Conservation (phyloP, 2,329 filamentous ascomycete species). For the Claviceps digitariae region DNA sequence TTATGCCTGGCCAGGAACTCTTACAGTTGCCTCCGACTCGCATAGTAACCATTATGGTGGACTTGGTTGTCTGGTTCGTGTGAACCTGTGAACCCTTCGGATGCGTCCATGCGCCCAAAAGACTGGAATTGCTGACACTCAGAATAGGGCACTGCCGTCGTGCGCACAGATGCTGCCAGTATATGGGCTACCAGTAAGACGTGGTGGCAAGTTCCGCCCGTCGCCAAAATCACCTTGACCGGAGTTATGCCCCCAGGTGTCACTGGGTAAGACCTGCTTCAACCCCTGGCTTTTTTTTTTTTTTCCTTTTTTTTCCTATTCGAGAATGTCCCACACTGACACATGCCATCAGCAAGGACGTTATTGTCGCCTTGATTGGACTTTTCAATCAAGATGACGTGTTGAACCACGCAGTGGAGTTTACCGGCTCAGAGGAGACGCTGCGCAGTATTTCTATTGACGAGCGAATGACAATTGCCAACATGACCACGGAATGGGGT, state of each 20-base stretch:
- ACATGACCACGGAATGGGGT: conserved; percentile 78
- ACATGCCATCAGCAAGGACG: conserved; percentile 52
- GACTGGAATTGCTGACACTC: background rate
- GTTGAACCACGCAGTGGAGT: conserved; percentile 82
- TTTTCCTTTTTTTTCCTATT: background rate
- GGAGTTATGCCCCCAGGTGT: conserved; percentile 67
- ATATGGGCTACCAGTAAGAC: conserved; percentile 75
- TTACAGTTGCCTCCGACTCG: conserved; percentile 65
- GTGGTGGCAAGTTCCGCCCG: conserved; percentile 81
- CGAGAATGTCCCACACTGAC: background rate
- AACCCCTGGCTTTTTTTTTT: conserved; percentile 26
- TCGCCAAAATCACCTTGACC: conserved; percentile 66
- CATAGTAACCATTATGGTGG: conserved; percentile 80
- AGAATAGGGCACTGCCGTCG: conserved; percentile 47
- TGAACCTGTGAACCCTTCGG: background rate
- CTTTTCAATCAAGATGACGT: conserved; percentile 83
- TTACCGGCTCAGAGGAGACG: conserved; percentile 67
- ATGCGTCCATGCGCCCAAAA: conserved; percentile 18
- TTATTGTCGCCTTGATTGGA: conserved; percentile 79
- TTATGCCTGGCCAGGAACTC: conserved; percentile 71
- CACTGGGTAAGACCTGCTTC: background rate
- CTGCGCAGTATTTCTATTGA: conserved; percentile 60
- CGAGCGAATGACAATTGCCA: conserved; percentile 57
- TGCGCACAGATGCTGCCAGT: conserved; percentile 73
- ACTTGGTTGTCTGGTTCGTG: conserved; percentile 48